Conservation (phyloP, 78 protist genomes). For the Mastigamoeba balamuthi region DNA sequence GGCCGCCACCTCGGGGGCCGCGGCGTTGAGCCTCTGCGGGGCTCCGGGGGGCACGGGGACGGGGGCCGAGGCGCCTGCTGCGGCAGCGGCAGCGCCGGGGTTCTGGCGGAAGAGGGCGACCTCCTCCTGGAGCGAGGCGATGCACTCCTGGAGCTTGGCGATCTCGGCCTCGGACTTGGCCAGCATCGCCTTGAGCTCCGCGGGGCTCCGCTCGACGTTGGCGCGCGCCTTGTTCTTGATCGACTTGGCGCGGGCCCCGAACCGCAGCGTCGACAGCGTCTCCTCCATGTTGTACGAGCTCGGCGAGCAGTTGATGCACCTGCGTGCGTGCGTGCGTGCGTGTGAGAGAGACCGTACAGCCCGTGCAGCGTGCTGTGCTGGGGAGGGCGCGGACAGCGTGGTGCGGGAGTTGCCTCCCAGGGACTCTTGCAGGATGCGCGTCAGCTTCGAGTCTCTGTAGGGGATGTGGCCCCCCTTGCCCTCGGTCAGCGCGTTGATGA, state of each 20-base stretch:
- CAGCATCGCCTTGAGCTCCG: constrained; percentile 34
- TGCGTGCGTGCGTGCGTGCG: background rate
- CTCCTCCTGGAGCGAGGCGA: constrained; percentile 19
- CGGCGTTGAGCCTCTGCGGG: too few species aligned
- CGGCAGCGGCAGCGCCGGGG: background rate
- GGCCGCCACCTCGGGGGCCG: too few species aligned
- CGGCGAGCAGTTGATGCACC: constrained; percentile 59
- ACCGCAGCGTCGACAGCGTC: constrained; percentile 62
- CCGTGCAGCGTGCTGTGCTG: too few species aligned
- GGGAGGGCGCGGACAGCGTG: constrained; percentile 22
- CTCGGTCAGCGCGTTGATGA: constrained; percentile 76
- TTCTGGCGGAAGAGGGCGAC: background rate
- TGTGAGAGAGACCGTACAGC: too few species aligned
- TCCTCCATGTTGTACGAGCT: constrained; percentile 43
- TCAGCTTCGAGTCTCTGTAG: constrained; percentile 82
- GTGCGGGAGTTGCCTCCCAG: constrained; percentile 86
- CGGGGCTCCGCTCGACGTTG: constrained; percentile 53
- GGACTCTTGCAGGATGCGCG: constrained; percentile 78
- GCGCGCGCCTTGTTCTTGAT: constrained; percentile 72
- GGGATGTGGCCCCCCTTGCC: constrained; percentile 8
- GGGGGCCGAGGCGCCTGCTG: too few species aligned
- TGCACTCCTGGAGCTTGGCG: constrained; percentile 15
- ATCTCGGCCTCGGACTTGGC: constrained; percentile 26
- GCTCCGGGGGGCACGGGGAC: too few species aligned
- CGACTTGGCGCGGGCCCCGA: constrained; percentile 73